Percentiles rank a stretch among this genome's conserved stretches.
phyloP scores from a whole-genome alignment of 441 rosid species.

The Macaranga tanarius region DNA sequence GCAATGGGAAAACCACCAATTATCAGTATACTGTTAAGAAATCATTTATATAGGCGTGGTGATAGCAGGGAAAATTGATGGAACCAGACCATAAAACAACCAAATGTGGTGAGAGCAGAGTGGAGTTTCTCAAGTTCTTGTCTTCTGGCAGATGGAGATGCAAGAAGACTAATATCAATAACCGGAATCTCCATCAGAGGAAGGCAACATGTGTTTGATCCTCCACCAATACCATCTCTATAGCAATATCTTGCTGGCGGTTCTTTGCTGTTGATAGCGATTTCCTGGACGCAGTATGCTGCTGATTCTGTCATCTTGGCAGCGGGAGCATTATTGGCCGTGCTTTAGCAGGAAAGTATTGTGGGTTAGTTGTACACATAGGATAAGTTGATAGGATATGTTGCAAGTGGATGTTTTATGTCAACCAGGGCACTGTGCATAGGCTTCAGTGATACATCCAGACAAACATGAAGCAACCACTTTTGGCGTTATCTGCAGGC shows the following conservation, averaged over 20 bases:
- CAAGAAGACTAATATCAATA: too few relatives aligned
- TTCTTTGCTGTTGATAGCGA: constrained; percentile 29
- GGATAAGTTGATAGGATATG: too few relatives aligned
- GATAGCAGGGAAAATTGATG: not conserved
- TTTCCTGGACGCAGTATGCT: constrained; percentile 35
- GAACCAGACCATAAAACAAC: constrained; percentile 42
- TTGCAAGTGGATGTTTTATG: too few relatives aligned
- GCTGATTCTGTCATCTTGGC: not conserved
- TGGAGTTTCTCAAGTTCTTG: constrained; percentile 40
- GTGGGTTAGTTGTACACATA: too few relatives aligned
- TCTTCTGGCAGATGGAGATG: constrained; percentile 21
- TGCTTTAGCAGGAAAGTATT: not conserved
- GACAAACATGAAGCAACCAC: too few relatives aligned
- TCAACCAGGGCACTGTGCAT: too few relatives aligned
- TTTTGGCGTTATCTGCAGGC: too few relatives aligned
- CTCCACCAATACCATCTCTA: constrained; percentile 18
- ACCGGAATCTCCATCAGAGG: constrained; percentile 41
- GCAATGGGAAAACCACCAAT: not conserved
- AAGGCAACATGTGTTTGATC: constrained; percentile 20
- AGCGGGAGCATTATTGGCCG: not conserved
- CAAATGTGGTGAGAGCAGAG: constrained; percentile 33
- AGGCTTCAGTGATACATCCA: too few relatives aligned
- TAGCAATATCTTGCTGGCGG: constrained; percentile 37
- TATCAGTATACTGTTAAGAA: too few relatives aligned
- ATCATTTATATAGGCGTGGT: too few relatives aligned